Conservation (phyloP, 805 yeast species). For the Nematodospora valgi region DNA sequence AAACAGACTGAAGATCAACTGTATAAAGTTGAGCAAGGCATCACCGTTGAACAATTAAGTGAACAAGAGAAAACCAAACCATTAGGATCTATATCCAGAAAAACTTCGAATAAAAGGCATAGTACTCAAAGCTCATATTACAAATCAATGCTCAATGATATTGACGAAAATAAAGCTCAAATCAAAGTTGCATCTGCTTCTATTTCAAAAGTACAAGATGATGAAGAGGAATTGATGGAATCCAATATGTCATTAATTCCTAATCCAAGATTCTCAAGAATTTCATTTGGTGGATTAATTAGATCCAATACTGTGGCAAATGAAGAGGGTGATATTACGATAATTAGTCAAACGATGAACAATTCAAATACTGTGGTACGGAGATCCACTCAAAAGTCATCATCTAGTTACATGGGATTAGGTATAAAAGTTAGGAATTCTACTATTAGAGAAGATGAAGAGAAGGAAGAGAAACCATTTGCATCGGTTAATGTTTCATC, state of each 20-base stretch:
- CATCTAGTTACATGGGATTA: constrained; percentile 23
- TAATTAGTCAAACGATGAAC: constrained; percentile 12
- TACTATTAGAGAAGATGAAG: constrained; percentile 4
- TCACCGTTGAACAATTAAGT: constrained; percentile 14
- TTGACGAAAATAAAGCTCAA: constrained; percentile 12
- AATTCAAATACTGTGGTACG: constrained; percentile 18
- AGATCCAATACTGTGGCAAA: constrained; percentile 11
- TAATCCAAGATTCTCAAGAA: constrained; percentile 40
- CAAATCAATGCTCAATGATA: constrained; percentile 21
- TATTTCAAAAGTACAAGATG: not conserved
- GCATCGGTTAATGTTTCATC: not conserved
- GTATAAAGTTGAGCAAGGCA: constrained; percentile 8
- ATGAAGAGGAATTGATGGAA: constrained; percentile 5
- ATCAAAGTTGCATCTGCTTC: not conserved
- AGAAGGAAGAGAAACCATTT: constrained; percentile 7
- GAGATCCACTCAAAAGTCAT: constrained; percentile 8
- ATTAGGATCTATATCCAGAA: constrained; percentile 1
- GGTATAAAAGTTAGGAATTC: constrained; percentile 16
- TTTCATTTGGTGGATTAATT: constrained; percentile 39
- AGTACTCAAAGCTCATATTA: constrained; percentile 12
- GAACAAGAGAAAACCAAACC: constrained; percentile 11
- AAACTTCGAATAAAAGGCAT: constrained; percentile 3
- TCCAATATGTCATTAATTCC: constrained; percentile 19
- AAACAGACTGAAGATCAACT: constrained; percentile 9
- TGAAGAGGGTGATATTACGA: constrained; percentile 13